Evolutionary conservation across 768 basidiomycete species (phyloP), one percentile per base, ranked within the genome.

Genomic region (Naganishia vaughanmartiniae): DNA sequence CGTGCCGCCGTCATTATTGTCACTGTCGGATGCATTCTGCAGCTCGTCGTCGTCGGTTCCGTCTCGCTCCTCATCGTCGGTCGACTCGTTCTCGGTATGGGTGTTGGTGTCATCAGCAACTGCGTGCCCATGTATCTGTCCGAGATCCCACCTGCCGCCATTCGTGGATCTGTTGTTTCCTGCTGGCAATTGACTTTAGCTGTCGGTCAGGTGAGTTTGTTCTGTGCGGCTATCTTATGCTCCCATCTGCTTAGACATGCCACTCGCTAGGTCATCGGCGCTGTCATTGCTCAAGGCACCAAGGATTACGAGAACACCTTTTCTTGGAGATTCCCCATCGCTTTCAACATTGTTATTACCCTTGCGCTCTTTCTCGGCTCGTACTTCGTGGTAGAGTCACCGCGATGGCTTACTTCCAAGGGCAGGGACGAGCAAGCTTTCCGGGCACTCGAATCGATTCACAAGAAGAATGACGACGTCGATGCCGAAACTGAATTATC

Each of bases 121-220:
- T 76, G 75, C 54, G 76, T 78, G 21, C 80, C 81, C 0, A 74
- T 82, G 33, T 82, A 82, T 71, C 72, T 81, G 31, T 79, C 77
- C 28, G 81, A 82, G 63, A 76, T 80, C 45, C 76, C 78, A 30
- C 81, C 81, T 39, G 73, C 76, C 10, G 78, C 74, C 55, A 79
- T 82, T 60, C 77, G 81, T 69, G 81, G 80, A 46, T 73, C 75
- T 21, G 72, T 77, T 68, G 81, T 81, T 34, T 73, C 72, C 54
- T 55, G 73, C 24, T 81, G 81, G 80, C 81, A 82, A 65, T 70
- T 82, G 31, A 73, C 78, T 66, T 74, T 81, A 26, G 80, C 80
- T 26, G 77, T 82, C 60, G 81, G 81, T 65, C 80, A 81, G 66
- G 67, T 60, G 26, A 58, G 66, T 55, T 19, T 21, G 33, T 24